Base-by-base conservation (phyloP, 257 asterid species). In the Striga asiatica region DNA sequence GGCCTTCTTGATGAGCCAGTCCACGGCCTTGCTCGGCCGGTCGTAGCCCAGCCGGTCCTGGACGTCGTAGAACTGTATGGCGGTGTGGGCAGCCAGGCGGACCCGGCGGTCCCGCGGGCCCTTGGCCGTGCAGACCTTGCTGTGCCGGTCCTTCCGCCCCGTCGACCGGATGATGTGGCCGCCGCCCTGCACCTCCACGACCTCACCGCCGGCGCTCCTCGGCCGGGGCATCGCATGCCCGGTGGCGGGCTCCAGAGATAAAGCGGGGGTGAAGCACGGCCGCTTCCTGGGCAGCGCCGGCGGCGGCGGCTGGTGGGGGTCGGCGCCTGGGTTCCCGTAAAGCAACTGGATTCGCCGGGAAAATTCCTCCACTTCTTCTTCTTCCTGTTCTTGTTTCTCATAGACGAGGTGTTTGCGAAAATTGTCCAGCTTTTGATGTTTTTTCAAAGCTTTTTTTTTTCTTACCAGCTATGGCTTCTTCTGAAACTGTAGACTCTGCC, bases 101-200 rank as follows among this genome's bases (percentile, higher is more conserved):
- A 86, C 94, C 8, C 95, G 87, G 52, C 95, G 80, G 77, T 86
- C 95, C 59, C 95, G 64, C 7, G 95, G 83, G 58, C 95, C 95
- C 71, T 81, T 86, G 11, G 95, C 88, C 5, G 95, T 86, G 79
- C 95, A 86, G 17, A 86, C 95, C 69, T 86, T 86, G 65, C 95
- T 86, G 71, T 86, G 95, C 47, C 95, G 76, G 78, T 86, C 95
- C 70, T 86, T 86, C 41, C 95, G 64, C 7, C 94, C 95, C 1
- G 73, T 82, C 18, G 95, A 83, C 78, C 91, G 65, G 3, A 86
- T 81, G 73, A 86, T 86, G 88, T 83, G 95, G 42, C 95, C 95
- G 42, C 95, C 95, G 31, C 94, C 95, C 60, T 83, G 82, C 0
- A 86, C 95, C 65, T 86, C 88, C 37, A 86, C 95, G 8, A 83